Base-by-base conservation (phyloP, 495 filamentous ascomycete genomes). In the Penicillium pulvis region DNA sequence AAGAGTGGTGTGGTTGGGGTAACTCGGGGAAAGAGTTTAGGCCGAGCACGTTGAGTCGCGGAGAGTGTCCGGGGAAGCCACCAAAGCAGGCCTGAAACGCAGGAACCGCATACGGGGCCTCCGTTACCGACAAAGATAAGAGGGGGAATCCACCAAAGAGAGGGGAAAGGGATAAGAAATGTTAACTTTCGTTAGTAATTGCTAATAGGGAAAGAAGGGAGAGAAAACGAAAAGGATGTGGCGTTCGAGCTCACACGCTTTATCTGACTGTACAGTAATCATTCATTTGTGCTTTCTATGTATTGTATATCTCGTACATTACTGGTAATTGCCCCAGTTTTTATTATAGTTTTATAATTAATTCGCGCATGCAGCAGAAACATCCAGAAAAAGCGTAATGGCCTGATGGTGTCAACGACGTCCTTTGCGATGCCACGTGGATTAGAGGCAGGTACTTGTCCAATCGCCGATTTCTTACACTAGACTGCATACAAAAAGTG, bases 381-480 rank as follows among this genome's bases (percentile, higher is more conserved):
- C 61, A 50, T 69, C 66, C 66, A 67, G 63, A 69, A 64, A 55
- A 41, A 23, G 20, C 20, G 41, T 43, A 35, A 46, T 33, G 20
- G 9, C 39, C 39, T 30, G n/a, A n/a, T n/a, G 17, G 31, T 35
- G 31, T 60, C 58, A 31, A 20, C 26, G 51, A 51, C 47, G 33
- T 49, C 33, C 10, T 3, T 30, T 7, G 14, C 48, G 50, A 50
- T 58, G 63, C 67, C 65, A 68, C 67, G 65, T 69, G 67, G 67
- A 57, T 56, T 60, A 36, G 44, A 69, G 55, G 61, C 62, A 65
- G 62, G 65, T 65, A 68, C 65, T 58, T 33, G 42, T 50, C 65
- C 67, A 66, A 68, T 66, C 67, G 67, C 62, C 36, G 67, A 67
- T 53, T 68, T 67, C 39, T 23, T 23, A 23, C 20, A 19, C 14